phyloP scores from a whole-genome alignment of 805 yeast species.

The Wickerhamomyces rabaulensis region DNA sequence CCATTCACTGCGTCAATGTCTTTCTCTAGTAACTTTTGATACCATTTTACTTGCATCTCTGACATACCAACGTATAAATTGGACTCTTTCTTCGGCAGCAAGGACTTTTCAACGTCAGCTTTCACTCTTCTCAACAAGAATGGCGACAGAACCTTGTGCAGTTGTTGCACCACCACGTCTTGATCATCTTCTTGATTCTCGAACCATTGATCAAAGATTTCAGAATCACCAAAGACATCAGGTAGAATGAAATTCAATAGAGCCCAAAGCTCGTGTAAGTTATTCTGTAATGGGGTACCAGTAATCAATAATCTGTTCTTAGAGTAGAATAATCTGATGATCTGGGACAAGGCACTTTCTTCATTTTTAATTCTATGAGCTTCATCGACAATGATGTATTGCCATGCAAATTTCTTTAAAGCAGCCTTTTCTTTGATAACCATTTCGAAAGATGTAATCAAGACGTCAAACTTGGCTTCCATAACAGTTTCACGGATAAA shows the following conservation, averaged over 20 bases:
- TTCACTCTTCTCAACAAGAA: slow-evolving; percentile 86
- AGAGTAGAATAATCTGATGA: slow-evolving; percentile 83
- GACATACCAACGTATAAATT: slow-evolving; percentile 93
- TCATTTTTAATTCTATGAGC: slow-evolving; percentile 97
- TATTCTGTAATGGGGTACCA: slow-evolving; percentile 95
- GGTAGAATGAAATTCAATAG: slow-evolving; percentile 84
- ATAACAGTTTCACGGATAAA: slow-evolving; percentile 56
- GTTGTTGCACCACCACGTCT: slow-evolving; percentile 79
- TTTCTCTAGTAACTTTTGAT: slow-evolving; percentile 79
- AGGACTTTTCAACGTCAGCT: slow-evolving; percentile 86
- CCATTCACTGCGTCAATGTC: slow-evolving; percentile 97
- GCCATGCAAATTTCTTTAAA: slow-evolving; percentile 84
- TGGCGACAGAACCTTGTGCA: slow-evolving; percentile 85
- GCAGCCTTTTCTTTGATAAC: slow-evolving; percentile 82
- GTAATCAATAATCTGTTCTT: slow-evolving; percentile 82
- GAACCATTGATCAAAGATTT: slow-evolving; percentile 90
- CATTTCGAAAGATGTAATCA: slow-evolving; percentile 90
- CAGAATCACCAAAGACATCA: slow-evolving; percentile 90
- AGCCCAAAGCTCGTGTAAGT: slow-evolving; percentile 95
- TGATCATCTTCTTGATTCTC: slow-evolving; percentile 56
- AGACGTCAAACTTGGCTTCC: slow-evolving; percentile 79
- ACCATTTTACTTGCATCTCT: slow-evolving; percentile 93
- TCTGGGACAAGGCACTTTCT: slow-evolving; percentile 86
- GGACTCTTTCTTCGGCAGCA: slow-evolving; percentile 85
- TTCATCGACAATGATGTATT: slow-evolving; percentile 89